Evolutionary conservation across 2,329 filamentous ascomycete genomes (phyloP).

Genomic region (Phaeoacremonium minimum): DNA sequence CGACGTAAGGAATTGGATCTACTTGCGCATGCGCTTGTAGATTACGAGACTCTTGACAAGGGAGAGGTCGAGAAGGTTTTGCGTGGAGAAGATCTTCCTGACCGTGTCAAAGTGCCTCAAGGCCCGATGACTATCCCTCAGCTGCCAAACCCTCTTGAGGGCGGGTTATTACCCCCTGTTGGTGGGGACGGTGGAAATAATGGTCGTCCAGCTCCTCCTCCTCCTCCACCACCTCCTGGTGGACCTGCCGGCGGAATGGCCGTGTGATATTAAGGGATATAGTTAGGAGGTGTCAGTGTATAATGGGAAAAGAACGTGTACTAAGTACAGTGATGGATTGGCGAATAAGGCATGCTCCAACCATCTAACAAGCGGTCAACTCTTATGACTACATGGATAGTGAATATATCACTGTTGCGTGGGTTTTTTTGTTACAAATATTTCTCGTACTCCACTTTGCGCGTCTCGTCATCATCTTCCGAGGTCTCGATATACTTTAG

Average conservation of each 20-base stretch:
- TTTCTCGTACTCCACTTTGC: too few species aligned
- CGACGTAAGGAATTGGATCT: slow-evolving; percentile 83
- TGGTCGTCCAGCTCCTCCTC: neutral
- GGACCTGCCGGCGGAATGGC: neutral
- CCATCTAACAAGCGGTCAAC: too few species aligned
- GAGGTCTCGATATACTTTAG: too few species aligned
- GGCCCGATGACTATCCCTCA: slow-evolving; percentile 65
- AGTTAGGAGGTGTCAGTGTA: too few species aligned
- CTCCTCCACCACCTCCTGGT: neutral
- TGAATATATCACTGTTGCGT: too few species aligned
- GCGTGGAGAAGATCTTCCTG: slow-evolving; percentile 73
- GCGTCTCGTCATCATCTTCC: too few species aligned
- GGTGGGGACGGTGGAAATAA: slow-evolving; percentile 7
- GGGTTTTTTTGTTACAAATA: too few species aligned
- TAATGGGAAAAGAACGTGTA: too few species aligned
- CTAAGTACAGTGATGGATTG: too few species aligned
- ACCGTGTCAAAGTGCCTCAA: slow-evolving; percentile 57
- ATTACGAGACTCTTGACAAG: slow-evolving; percentile 89
- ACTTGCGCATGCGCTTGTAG: slow-evolving; percentile 81
- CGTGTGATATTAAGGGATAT: too few species aligned
- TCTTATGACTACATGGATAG: too few species aligned
- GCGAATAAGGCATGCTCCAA: too few species aligned
- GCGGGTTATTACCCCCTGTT: slow-evolving; percentile 5
- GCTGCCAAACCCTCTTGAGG: slow-evolving; percentile 12
- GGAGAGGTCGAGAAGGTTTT: slow-evolving; percentile 90